These are phyloP conservation scores for Proliferodiscus dingleyae DNA, from an alignment of 2,329 filamentous ascomycete species.

Conservation along the genomic window DNA sequence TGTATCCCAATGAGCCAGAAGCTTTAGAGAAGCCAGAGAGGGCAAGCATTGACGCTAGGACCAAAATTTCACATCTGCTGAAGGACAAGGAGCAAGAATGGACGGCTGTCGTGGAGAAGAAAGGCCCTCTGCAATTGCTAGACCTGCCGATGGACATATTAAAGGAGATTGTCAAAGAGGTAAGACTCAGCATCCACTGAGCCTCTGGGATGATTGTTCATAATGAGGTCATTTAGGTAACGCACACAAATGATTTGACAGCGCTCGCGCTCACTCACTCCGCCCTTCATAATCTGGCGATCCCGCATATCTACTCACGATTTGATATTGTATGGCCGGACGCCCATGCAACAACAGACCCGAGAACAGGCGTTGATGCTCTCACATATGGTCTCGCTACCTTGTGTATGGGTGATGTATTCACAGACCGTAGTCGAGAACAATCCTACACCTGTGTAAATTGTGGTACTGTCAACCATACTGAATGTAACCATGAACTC, in stretches of 20 bases:
- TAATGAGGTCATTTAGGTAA: constrained; percentile 49
- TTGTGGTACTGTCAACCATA: constrained; percentile 27
- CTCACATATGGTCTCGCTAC: constrained; percentile 79
- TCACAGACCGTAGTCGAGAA: constrained; percentile 29
- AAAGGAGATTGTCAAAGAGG: constrained; percentile 75
- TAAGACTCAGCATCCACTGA: constrained; percentile 33
- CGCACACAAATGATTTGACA: constrained; percentile 76
- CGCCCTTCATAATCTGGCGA: constrained; percentile 67
- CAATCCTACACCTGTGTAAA: constrained; percentile 29
- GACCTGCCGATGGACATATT: constrained; percentile 75
- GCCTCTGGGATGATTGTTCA: constrained; percentile 2
- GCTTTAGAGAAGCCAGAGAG: constrained; percentile 19
- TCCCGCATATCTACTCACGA: constrained; percentile 75
- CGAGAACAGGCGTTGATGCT: constrained; percentile 71
- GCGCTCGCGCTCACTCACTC: constrained; percentile 75
- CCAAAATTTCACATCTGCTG: constrained; percentile 38
- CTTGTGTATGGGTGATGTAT: constrained; percentile 67
- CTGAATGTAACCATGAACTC: constrained; percentile 24
- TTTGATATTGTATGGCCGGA: constrained; percentile 91
- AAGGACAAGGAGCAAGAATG: constrained; percentile 61
- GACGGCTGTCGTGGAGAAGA: constrained; percentile 56
- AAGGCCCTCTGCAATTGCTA: constrained; percentile 58
- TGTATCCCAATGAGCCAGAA: constrained; percentile 16
- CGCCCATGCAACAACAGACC: constrained; percentile 56
- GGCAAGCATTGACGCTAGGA: constrained; percentile 21